Base-by-base conservation (phyloP, 2,329 filamentous ascomycete species). In the Tricladium varicosporioides region DNA sequence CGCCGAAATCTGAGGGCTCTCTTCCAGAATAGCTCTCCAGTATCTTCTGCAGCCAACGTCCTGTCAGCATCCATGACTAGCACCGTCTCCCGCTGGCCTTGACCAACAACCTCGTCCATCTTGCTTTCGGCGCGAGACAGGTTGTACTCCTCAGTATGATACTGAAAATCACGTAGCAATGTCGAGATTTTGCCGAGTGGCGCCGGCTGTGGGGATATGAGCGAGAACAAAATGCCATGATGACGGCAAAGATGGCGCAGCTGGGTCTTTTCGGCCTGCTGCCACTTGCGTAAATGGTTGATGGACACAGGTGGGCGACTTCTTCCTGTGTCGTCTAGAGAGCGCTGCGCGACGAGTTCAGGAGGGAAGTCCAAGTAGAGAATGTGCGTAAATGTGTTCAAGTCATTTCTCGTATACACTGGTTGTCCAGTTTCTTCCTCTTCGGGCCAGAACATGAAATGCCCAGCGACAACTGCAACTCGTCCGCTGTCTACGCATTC, bases 31-130 rank as follows among this genome's bases (percentile, higher is more conserved):
- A 81, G 42, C 0, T 40, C 53, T 0, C 79, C 78, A 4, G 77
- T 78, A 58, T 87, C 83, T 11, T 75, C 60, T 1, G 75, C 55
- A 5, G 75, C 69, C 53, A 88, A 67, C 0, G 83, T 87, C 60
- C 70, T 79, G 66, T 87, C 83, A 0, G 70, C 84, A 59, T 88
- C 84, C 2, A 88, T 48, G 0, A 86, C 76, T 14, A 87, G 51
- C 47, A 82, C 68, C 0, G 74, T 81, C 46, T 80, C 63, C 8
- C 75, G 5, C 53, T 43, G 2, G 15, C 49, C 11, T n/a, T 40
- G 8, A 33, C 13, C 48, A 1, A 72, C 31, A 5, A 46, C 16
- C 16, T 63, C 46, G n/a, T 59, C 45, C 14, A 67, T 33, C 10
- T 9, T 52, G 1, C 11, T 36, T 19, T 54, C 44, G 10, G 61